Base-by-base conservation (phyloP, 2,329 filamentous ascomycete genomes). In the Exophiala viscosa region DNA sequence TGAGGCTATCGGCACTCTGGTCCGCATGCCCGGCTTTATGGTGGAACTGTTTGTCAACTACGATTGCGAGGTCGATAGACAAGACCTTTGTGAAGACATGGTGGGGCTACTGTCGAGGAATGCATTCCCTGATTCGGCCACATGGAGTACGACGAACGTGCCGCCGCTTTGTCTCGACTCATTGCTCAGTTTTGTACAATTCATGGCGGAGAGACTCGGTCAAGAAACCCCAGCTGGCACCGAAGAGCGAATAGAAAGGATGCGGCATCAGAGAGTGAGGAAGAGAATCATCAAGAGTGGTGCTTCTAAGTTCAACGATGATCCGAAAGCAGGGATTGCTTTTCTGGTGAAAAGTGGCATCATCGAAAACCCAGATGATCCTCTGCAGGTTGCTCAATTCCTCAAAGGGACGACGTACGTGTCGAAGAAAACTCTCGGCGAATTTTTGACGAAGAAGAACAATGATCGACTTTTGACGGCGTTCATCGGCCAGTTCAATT, bases 111-210 rank as follows among this genome's bases (percentile, higher is more conserved):
- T 99, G 13, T 92, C 93, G 15, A 83, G 93, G 53, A 99, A 96
- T 68, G 93, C 93, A 2, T 87, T 99, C 60, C 95, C 93, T 0
- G 93, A 99, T 68, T 96, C 93, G 7, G 93, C 92, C 5, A 96
- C 91, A 5, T 99, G 93, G 93, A 99, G 95, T 69, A 99, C 93
- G 9, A 96, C 92, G 4, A 99, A 95, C 66, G 95, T 99, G 1
- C 93, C 93, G 13, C 93, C 93, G 0, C 75, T 99, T 2, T 99
- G 93, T 64, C 77, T 99, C 17, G 93, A 99, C 71, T 90, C 93
- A 8, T 76, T 99, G 9, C 77, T 99, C 18, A 86, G 90, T 13
- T 97, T 91, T 64, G 83, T 99, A 32, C 91, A 96, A 65, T 96
- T 90, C 60, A 86, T 99, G 60, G 87, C 90, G 1, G 90, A 96